These are phyloP conservation scores for Deinandra increscens DNA, from an alignment of 129 eudicot species.

Conservation along the genomic window DNA sequence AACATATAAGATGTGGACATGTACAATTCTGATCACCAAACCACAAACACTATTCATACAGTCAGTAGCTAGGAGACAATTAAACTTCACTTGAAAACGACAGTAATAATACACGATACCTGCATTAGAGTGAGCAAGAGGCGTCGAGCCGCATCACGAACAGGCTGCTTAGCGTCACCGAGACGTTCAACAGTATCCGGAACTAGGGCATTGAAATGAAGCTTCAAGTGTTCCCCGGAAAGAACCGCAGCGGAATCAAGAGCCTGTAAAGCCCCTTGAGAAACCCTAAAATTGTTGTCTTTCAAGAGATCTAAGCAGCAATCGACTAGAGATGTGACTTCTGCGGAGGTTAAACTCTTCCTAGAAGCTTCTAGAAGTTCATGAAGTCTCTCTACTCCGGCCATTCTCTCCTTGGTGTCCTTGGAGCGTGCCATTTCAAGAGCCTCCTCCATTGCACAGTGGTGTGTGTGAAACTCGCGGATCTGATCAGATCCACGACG, in stretches of 20 bases:
- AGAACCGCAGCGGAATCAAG: conserved; percentile 88
- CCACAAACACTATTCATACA: background rate
- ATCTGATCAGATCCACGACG: conserved; percentile 44
- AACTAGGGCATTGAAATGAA: conserved; percentile 78
- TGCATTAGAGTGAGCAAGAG: conserved; percentile 89
- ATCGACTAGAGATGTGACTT: conserved; percentile 75
- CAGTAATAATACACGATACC: conserved; percentile 35
- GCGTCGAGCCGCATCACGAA: conserved; percentile 84
- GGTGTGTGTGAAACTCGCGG: conserved; percentile 19
- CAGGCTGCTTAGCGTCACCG: conserved; percentile 87
- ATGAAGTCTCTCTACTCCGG: conserved; percentile 86
- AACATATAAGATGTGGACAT: background rate
- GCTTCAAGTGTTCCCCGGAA: conserved; percentile 80
- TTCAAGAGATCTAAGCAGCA: conserved; percentile 79
- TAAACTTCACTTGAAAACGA: background rate
- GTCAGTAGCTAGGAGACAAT: background rate
- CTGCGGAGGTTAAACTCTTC: conserved; percentile 63
- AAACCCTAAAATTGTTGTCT: conserved; percentile 86
- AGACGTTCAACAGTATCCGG: conserved; percentile 83
- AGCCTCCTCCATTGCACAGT: conserved; percentile 73
- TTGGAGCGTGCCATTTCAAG: conserved; percentile 78
- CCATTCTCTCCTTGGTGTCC: conserved; percentile 92
- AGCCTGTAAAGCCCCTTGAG: conserved; percentile 78
- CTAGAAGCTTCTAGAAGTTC: conserved; percentile 81
- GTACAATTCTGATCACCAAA: conserved; percentile 10